Conservation (phyloP, 352 stramenopile species). For the Plasmopara muralis region DNA sequence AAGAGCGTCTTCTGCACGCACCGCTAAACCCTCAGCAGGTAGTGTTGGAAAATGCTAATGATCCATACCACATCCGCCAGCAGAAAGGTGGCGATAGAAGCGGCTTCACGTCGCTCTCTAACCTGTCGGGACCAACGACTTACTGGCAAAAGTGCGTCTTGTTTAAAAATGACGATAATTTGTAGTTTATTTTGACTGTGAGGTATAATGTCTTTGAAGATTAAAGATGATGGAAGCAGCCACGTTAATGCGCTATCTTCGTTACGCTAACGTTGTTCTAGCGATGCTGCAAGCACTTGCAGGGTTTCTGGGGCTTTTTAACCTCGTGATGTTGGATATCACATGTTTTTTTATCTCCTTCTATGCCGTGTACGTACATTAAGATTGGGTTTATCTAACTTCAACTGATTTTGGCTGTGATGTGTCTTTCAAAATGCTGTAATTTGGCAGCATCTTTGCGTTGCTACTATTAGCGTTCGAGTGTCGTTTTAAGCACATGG, state of each 20-base stretch:
- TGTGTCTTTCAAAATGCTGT: not conserved
- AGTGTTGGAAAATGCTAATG: slow-evolving; percentile 12
- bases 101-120: slow-evolving; percentile 34
- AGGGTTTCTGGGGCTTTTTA: slow-evolving; percentile 80
- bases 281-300: slow-evolving; percentile 74
- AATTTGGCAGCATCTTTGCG: slow-evolving; percentile 58
- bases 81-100: slow-evolving; percentile 19
- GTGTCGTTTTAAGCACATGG: slow-evolving; percentile 84
- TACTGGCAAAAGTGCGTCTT: slow-evolving; percentile 36
- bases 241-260: slow-evolving; percentile 71
- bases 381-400: not conserved
- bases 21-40: slow-evolving; percentile 32
- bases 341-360: slow-evolving; percentile 84
- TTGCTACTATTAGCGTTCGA: slow-evolving; percentile 79
- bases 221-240: slow-evolving; percentile 62
- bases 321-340: slow-evolving; percentile 78
- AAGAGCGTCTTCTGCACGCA: slow-evolving; percentile 24
- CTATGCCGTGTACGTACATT: slow-evolving; percentile 64
- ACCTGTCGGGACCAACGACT: slow-evolving; percentile 22
- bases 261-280: slow-evolving; percentile 78
- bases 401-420: too few relatives aligned
- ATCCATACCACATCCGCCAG: slow-evolving; percentile 19
- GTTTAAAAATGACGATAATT: slow-evolving; percentile 7
- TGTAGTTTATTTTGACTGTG: slow-evolving; percentile 2
- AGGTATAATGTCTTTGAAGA: slow-evolving; percentile 17